Evolutionary conservation across 805 yeast genomes (phyloP).

Genomic region (Starmerella gropengiesseri): DNA sequence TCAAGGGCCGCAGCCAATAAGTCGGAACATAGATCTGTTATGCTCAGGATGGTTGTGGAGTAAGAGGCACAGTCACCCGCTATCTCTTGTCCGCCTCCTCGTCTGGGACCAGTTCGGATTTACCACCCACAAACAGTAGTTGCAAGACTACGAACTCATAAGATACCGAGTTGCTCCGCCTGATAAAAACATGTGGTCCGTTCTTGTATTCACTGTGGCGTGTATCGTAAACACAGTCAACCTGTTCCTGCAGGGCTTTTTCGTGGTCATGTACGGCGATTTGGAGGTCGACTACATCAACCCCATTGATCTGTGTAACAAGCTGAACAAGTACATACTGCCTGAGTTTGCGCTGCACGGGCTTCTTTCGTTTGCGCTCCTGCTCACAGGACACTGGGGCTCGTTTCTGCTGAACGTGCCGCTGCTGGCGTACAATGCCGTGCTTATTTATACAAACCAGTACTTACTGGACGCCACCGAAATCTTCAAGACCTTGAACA

Average conservation of each 20-base stretch:
- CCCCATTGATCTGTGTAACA: slow-evolving; percentile 77
- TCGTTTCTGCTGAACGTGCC: slow-evolving; percentile 79
- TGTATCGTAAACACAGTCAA: slow-evolving; percentile 10
- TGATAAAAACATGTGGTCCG: slow-evolving; percentile 12
- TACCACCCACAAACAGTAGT: too few relatives aligned
- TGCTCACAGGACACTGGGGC: slow-evolving; percentile 88
- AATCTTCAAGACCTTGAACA: slow-evolving; percentile 84
- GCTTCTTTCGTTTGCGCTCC: slow-evolving; percentile 53
- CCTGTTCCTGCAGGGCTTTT: slow-evolving; percentile 18
- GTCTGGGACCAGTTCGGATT: too few relatives aligned
- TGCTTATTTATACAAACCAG: slow-evolving; percentile 66
- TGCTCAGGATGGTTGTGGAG: too few relatives aligned
- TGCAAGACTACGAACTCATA: too few relatives aligned
- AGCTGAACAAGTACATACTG: slow-evolving; percentile 68
- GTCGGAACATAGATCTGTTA: too few relatives aligned
- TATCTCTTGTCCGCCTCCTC: too few relatives aligned
- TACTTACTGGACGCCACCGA: slow-evolving; percentile 93
- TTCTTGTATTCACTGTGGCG: slow-evolving; percentile 6
- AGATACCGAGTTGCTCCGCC: too few relatives aligned
- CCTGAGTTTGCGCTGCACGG: slow-evolving; percentile 80
- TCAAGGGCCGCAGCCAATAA: too few relatives aligned
- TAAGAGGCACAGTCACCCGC: too few relatives aligned
- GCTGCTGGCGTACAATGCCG: slow-evolving; percentile 67
- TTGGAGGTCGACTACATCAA: slow-evolving; percentile 22
- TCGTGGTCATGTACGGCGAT: slow-evolving; percentile 17